A percentile compares a stretch with the other conserved stretches of the same genome.
These are phyloP conservation scores for Globisporangium paddicum DNA, from an alignment of 352 stramenopile species.

Conservation along the genomic window DNA sequence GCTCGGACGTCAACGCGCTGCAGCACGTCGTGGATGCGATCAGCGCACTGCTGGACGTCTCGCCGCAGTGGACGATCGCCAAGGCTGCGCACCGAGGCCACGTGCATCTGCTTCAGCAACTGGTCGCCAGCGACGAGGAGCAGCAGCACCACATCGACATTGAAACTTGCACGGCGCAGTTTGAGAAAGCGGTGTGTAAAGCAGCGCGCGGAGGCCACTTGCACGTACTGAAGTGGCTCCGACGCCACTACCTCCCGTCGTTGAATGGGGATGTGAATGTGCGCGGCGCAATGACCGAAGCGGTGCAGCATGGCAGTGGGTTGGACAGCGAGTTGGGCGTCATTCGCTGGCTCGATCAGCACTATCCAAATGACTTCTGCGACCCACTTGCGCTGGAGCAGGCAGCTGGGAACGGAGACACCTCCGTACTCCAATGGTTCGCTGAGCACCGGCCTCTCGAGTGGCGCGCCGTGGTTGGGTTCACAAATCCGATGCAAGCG, in stretches of 20 bases:
- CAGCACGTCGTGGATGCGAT: background rate
- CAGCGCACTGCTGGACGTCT: constrained; percentile 2
- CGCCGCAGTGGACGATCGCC: constrained; percentile 1
- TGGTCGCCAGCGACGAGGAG: background rate
- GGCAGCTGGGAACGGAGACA: background rate
- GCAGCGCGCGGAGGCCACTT: background rate
- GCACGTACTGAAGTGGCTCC: constrained; percentile 6
- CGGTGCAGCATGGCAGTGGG: background rate
- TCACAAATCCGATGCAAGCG: background rate
- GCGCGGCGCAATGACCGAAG: constrained; percentile 1
- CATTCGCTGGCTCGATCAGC: background rate
- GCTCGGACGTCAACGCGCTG: background rate
- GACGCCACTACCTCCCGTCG: background rate
- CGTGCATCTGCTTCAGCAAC: constrained; percentile 1
- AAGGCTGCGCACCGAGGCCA: background rate
- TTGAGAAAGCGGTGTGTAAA: constrained; percentile 9
- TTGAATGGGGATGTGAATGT: background rate
- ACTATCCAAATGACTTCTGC: constrained; percentile 1
- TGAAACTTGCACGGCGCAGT: background rate
- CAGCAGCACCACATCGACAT: background rate
- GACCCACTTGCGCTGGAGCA: background rate
- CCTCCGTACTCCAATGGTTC: constrained; percentile 5
- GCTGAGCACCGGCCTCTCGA: background rate
- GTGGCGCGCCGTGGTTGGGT: constrained; percentile 1
- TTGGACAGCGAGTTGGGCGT: background rate